phyloP scores from a whole-genome alignment of 2,329 filamentous ascomycete species.

The Ilyonectria destructans region DNA sequence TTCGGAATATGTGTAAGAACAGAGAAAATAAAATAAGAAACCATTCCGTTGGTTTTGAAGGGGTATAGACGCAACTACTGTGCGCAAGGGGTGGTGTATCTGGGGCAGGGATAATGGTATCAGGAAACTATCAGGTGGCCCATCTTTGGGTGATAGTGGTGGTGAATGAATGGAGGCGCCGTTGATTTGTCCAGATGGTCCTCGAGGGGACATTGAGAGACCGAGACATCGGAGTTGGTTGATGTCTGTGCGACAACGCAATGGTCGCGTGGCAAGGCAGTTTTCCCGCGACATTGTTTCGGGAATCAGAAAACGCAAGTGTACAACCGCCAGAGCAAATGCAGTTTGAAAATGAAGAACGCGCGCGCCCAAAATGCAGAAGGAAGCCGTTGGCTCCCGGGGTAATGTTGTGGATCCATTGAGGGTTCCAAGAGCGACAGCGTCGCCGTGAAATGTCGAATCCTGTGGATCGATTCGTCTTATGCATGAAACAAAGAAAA shows the following conservation, averaged over 20 bases:
- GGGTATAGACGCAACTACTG: slow-evolving; percentile 50
- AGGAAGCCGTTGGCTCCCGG: slow-evolving; percentile 36
- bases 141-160: slow-evolving; percentile 39
- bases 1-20: slow-evolving; percentile 40
- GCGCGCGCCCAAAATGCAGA: slow-evolving; percentile 45
- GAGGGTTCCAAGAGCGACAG: slow-evolving; percentile 38
- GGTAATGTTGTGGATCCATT: slow-evolving; percentile 34
- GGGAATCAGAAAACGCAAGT: slow-evolving; percentile 38
- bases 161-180: slow-evolving; percentile 29
- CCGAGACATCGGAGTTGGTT: slow-evolving; percentile 42
- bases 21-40: slow-evolving; percentile 40
- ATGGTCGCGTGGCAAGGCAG: slow-evolving; percentile 35
- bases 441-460: slow-evolving; percentile 41
- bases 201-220: slow-evolving; percentile 27
- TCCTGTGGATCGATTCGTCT: slow-evolving; percentile 37
- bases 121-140: slow-evolving; percentile 43
- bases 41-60: slow-evolving; percentile 37
- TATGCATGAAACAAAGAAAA: slow-evolving; percentile 45
- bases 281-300: slow-evolving; percentile 44
- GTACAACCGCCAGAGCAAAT: slow-evolving; percentile 42
- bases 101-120: slow-evolving; percentile 47
- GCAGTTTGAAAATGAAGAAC: slow-evolving; percentile 41
- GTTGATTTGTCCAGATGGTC: slow-evolving; percentile 30
- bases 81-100: slow-evolving; percentile 46
- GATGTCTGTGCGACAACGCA: slow-evolving; percentile 44